These are phyloP conservation scores for Saussurea involucrata DNA, from an alignment of 129 eudicot species.

Conservation along the genomic window DNA sequence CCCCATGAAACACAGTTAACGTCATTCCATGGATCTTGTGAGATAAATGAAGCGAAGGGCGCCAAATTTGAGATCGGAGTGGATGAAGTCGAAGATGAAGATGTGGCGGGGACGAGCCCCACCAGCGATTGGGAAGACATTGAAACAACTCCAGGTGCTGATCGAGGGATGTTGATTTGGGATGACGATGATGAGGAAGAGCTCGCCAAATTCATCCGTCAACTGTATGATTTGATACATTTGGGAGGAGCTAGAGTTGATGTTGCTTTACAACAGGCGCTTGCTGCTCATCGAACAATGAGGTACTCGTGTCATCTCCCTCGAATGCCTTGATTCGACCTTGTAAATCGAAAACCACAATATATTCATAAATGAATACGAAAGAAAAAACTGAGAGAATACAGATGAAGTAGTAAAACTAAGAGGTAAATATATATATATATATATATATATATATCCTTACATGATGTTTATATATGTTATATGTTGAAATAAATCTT, in stretches of 20 bases:
- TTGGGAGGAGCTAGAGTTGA: constrained; percentile 59
- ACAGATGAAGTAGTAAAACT: neutral
- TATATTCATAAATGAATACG: constrained; percentile 1
- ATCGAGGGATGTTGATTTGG: constrained; percentile 40
- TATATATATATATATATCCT: neutral
- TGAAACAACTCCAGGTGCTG: constrained; percentile 35
- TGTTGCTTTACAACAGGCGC: constrained; percentile 58
- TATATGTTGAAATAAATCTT: constrained; percentile 8
- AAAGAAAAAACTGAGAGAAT: neutral
- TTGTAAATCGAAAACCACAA: constrained; percentile 1
- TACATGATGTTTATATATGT: constrained; percentile 1
- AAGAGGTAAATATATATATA: neutral
- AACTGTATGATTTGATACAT: constrained; percentile 58
- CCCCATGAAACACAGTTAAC: constrained; percentile 64
- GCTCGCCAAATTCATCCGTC: constrained; percentile 56
- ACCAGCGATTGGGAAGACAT: constrained; percentile 90
- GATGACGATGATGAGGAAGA: constrained; percentile 75
- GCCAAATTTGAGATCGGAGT: constrained; percentile 80
- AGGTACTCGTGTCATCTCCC: constrained; percentile 88
- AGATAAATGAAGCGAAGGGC: constrained; percentile 41
- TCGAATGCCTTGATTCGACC: constrained; percentile 25
- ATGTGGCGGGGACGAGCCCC: constrained; percentile 47
- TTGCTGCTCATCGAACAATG: constrained; percentile 52
- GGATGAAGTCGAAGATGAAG: constrained; percentile 59
- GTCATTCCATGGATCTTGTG: constrained; percentile 63